Conservation (phyloP, 345 rosid species). For the Camelina hispida region DNA sequence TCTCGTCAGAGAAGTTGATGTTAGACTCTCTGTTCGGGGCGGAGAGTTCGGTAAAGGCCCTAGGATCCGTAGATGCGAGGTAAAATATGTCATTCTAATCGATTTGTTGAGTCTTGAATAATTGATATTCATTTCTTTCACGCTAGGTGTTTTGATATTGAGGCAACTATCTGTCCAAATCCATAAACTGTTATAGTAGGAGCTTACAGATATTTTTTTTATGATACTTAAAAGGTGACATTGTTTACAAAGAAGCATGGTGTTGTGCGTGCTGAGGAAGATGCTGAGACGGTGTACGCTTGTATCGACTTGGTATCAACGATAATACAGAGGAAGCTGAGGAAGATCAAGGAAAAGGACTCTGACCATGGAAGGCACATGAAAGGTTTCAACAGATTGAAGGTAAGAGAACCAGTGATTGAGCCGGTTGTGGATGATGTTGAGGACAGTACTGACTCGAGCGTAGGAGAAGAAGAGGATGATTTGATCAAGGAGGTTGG, state of each 20-base stretch:
- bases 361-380: constrained; percentile 94
- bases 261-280: constrained; percentile 93
- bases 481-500: constrained; percentile 66
- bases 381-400: constrained; percentile 74
- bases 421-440: constrained; percentile 46
- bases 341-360: constrained; percentile 97
- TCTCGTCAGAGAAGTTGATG: constrained; percentile 91
- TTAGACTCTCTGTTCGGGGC: constrained; percentile 81
- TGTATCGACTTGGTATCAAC: constrained; percentile 88
- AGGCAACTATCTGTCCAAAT: constrained; percentile 14
- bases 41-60: constrained; percentile 97
- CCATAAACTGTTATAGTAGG: background rate
- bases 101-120: background rate
- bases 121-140: background rate
- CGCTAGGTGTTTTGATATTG: background rate
- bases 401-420: constrained; percentile 62
- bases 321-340: constrained; percentile 75
- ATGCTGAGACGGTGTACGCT: constrained; percentile 71
- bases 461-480: constrained; percentile 49
- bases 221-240: constrained; percentile 88
- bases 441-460: constrained; percentile 42
- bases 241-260: constrained; percentile 93
- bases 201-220: constrained; percentile 18
- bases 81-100: constrained; percentile 25
- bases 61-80: constrained; percentile 89